Percentiles rank a stretch among this genome's conserved stretches.
These are phyloP conservation scores for Pestalotiopsis sp. DNA, from an alignment of 2,329 filamentous ascomycete species.

Conservation along the genomic window DNA sequence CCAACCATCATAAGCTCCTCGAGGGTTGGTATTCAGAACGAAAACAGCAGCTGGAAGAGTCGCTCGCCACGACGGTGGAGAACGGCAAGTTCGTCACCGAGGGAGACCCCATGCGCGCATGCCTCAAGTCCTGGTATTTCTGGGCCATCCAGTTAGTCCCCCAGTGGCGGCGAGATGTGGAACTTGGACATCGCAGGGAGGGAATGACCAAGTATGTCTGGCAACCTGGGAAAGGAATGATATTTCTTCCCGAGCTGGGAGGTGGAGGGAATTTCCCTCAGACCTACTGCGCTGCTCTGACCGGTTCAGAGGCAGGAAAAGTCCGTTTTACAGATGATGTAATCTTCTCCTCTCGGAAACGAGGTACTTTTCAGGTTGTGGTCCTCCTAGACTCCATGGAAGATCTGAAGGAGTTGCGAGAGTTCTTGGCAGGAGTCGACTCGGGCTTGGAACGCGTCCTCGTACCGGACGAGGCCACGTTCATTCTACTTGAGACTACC, in stretches of 20 bases:
- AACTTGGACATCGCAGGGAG: neutral
- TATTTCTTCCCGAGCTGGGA: neutral
- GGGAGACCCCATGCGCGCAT: neutral
- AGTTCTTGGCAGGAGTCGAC: neutral
- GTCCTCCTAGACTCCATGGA: neutral
- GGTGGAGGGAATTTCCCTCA: neutral
- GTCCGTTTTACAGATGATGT: neutral
- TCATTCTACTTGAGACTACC: neutral
- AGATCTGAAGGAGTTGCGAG: neutral
- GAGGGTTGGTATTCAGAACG: neutral
- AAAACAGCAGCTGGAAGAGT: neutral
- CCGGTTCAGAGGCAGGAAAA: neutral
- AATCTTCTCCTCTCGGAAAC: neutral
- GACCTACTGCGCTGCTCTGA: neutral
- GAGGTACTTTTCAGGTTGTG: neutral
- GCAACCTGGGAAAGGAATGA: neutral
- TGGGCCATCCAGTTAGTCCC: neutral
- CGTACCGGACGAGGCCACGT: neutral
- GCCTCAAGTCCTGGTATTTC: neutral
- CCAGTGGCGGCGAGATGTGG: neutral
- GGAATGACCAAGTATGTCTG: neutral
- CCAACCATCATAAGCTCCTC: neutral
- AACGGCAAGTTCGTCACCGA: neutral
- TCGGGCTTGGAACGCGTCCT: neutral
- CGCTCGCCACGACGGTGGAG: neutral